Conservation (phyloP, 192 early-diverging fungal species). For the Mortierella claussenii region DNA sequence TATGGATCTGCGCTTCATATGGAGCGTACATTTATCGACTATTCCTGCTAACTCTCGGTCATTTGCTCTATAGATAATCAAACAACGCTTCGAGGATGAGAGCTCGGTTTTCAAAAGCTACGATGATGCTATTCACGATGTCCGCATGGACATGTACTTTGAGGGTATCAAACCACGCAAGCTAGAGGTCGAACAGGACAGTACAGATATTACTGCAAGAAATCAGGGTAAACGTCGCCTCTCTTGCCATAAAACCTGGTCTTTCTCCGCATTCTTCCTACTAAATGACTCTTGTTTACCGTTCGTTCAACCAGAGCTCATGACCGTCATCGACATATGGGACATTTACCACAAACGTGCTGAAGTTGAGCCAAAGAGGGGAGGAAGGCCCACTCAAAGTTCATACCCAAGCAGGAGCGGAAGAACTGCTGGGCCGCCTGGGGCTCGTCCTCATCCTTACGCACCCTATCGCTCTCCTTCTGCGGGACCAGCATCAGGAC, state of each 20-base stretch:
- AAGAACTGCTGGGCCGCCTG: slow-evolving; percentile 21
- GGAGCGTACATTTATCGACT: no score
- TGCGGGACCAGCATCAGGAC: slow-evolving; percentile 1
- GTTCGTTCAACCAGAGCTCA: slow-evolving; percentile 36
- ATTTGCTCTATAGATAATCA: slow-evolving; percentile 35
- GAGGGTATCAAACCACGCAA: slow-evolving; percentile 45
- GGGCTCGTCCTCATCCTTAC: slow-evolving; percentile 38
- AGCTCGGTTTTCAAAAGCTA: slow-evolving; percentile 50
- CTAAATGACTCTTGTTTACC: no score
- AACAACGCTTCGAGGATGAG: slow-evolving; percentile 53
- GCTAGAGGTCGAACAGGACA: slow-evolving; percentile 39
- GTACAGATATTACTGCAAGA: slow-evolving; percentile 13
- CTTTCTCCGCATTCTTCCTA: no score
- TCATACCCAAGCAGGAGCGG: slow-evolving; percentile 33
- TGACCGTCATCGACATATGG: slow-evolving; percentile 30
- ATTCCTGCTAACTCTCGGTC: no score
- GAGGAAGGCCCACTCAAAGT: slow-evolving; percentile 26
- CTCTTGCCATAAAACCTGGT: no score
- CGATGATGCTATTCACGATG: slow-evolving; percentile 50
- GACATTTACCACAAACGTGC: slow-evolving; percentile 35
- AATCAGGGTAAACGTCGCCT: slow-evolving; percentile 16
- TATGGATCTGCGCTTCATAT: not conserved
- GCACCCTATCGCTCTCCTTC: slow-evolving; percentile 19
- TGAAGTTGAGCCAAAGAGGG: slow-evolving; percentile 35
- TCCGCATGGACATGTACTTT: slow-evolving; percentile 43